Evolutionary conservation across 1,139 yeast species (phyloP).

Genomic region (Geotrichum fermentans): DNA sequence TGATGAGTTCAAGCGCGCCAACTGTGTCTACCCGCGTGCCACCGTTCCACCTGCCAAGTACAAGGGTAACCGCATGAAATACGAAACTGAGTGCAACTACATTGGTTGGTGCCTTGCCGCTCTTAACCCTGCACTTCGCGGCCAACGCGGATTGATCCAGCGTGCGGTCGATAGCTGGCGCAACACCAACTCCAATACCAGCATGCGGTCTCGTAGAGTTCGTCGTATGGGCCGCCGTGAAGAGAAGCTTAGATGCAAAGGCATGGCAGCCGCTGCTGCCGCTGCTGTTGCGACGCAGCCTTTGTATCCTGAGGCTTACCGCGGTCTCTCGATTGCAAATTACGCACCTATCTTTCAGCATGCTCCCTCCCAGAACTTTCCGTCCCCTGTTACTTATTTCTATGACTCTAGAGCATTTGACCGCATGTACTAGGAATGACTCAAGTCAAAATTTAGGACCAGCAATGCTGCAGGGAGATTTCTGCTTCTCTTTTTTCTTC

Average conservation of each 20-base stretch:
- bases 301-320: too few relatives aligned
- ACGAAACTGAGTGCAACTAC: slow-evolving; percentile 45
- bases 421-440: too few relatives aligned
- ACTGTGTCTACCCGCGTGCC: slow-evolving; percentile 47
- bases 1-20: slow-evolving; percentile 37
- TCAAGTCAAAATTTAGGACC: too few relatives aligned
- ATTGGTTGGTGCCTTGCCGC: slow-evolving; percentile 46
- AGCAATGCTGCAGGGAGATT: too few relatives aligned
- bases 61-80: slow-evolving; percentile 43
- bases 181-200: slow-evolving; percentile 42
- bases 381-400: too few relatives aligned
- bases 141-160: slow-evolving; percentile 45
- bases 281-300: neutral
- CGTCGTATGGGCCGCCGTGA: slow-evolving; percentile 27
- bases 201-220: slow-evolving; percentile 41
- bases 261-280: neutral
- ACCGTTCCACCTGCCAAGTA: slow-evolving; percentile 41
- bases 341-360: too few relatives aligned
- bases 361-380: too few relatives aligned
- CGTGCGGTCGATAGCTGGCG: slow-evolving; percentile 50
- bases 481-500: too few relatives aligned
- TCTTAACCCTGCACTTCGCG: slow-evolving; percentile 41
- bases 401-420: too few relatives aligned
- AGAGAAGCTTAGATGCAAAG: slow-evolving; percentile 6
- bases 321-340: too few relatives aligned